A percentile compares a stretch with the other conserved stretches of the same genome.
Evolutionary conservation across 169 alveolate genomes (phyloP).

Genomic region (Miamiensis avidus): DNA sequence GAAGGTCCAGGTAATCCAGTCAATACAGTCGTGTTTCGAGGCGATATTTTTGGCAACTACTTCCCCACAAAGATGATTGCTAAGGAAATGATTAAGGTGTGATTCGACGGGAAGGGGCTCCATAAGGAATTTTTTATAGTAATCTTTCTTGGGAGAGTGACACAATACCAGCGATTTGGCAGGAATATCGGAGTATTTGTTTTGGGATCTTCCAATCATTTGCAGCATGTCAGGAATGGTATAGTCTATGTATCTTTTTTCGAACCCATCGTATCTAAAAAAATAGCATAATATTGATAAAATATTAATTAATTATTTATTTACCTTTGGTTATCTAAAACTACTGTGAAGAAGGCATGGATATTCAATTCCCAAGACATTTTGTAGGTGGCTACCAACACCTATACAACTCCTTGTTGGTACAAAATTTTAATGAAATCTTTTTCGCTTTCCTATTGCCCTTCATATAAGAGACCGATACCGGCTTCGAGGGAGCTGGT

Average conservation of each 20-base stretch:
- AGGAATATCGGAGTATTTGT: conserved; percentile 95
- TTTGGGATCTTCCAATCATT: conserved; percentile 99
- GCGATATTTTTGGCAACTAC: conserved; percentile 95
- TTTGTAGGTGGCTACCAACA: conserved; percentile 89
- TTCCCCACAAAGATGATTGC: conserved; percentile 97
- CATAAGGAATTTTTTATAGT: conserved; percentile 94
- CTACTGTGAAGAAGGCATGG: conserved; percentile 78
- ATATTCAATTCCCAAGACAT: conserved; percentile 91
- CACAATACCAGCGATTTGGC: conserved; percentile 96
- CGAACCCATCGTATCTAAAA: conserved; percentile 58
- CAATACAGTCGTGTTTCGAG: conserved; percentile 97
- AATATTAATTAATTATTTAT: too few relatives aligned
- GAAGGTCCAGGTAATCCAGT: conserved; percentile 99
- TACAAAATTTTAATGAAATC: conserved; percentile 95
- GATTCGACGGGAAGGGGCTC: conserved; percentile 99
- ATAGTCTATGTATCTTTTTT: conserved; percentile 93
- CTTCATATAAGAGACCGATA: conserved; percentile 91
- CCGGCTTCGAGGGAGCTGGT: conserved; percentile 71
- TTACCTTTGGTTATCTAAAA: conserved; percentile 69
- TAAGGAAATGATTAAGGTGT: conserved; percentile 91
- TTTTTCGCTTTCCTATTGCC: conserved; percentile 74
- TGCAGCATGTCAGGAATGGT: conserved; percentile 94
- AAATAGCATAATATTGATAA: not conserved
- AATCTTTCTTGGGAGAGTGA: conserved; percentile 94
- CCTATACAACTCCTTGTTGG: conserved; percentile 87